Percentiles rank a stretch among this genome's conserved stretches.
These are phyloP conservation scores for Lyophyllum decastes DNA, from an alignment of 768 basidiomycete genomes.

Conservation along the genomic window DNA sequence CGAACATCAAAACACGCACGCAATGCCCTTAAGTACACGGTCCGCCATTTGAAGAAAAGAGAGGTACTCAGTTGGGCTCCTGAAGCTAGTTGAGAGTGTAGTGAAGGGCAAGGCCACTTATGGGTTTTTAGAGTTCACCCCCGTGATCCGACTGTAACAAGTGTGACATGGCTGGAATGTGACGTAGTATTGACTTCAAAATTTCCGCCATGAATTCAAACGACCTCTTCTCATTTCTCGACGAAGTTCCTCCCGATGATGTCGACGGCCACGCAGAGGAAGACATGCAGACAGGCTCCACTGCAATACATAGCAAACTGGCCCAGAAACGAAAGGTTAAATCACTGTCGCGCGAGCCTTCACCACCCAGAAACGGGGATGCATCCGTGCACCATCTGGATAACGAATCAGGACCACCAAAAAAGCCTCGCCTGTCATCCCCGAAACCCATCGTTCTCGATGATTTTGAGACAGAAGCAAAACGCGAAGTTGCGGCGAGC, in stretches of 20 bases:
- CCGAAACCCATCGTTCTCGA: constrained; percentile 83
- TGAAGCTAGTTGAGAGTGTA: too few species aligned
- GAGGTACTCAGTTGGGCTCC: too few species aligned
- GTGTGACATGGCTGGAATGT: neutral
- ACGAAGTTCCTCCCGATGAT: constrained; percentile 41
- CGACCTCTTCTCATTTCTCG: constrained; percentile 73
- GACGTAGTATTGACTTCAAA: constrained; percentile 4
- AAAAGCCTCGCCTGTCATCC: constrained; percentile 61
- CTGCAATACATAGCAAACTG: constrained; percentile 11
- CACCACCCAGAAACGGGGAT: constrained; percentile 19
- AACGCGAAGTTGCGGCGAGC: constrained; percentile 87
- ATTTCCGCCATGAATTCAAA: constrained; percentile 41
- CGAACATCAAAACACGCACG: too few species aligned
- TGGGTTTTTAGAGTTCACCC: too few species aligned
- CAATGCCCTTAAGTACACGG: too few species aligned
- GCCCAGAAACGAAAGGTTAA: constrained; percentile 48
- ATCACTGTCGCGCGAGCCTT: constrained; percentile 21
- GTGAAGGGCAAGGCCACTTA: too few species aligned
- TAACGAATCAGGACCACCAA: constrained; percentile 45
- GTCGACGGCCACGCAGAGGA: constrained; percentile 36
- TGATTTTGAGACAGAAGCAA: constrained; percentile 93
- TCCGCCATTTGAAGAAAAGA: too few species aligned
- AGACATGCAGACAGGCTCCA: constrained; percentile 24
- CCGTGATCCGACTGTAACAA: neutral
- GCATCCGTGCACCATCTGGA: constrained; percentile 23